Conservation (phyloP, 441 rosid species). For the Bruguiera hainesii region DNA sequence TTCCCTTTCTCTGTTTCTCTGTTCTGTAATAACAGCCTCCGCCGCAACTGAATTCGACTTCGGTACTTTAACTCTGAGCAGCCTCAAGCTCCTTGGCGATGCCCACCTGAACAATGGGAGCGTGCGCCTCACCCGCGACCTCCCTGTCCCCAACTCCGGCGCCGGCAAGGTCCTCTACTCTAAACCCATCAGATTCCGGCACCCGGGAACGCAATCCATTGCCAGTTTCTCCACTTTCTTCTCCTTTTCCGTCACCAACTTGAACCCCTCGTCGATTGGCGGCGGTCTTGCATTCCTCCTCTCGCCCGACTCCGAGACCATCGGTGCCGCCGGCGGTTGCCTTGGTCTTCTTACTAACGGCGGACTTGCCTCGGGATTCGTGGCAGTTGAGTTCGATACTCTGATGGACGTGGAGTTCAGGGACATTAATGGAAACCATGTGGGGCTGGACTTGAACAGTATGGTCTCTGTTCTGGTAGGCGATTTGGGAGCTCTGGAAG, state of each 20-base stretch:
- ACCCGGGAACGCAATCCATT: slow-evolving; percentile 40
- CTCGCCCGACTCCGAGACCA: slow-evolving; percentile 52
- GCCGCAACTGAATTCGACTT: slow-evolving; percentile 68
- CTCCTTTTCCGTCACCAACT: slow-evolving; percentile 66
- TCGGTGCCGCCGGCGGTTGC: slow-evolving; percentile 75
- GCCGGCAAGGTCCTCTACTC: slow-evolving; percentile 75
- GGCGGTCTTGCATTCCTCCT: slow-evolving; percentile 95
- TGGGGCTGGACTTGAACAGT: slow-evolving; percentile 81
- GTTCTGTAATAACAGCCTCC: slow-evolving; percentile 22
- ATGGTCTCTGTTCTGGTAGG: slow-evolving; percentile 65
- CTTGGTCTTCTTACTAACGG: slow-evolving; percentile 53
- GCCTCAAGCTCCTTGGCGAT: slow-evolving; percentile 77
- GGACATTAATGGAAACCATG: slow-evolving; percentile 90
- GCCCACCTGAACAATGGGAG: slow-evolving; percentile 84
- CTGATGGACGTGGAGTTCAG: slow-evolving; percentile 77
- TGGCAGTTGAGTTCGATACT: slow-evolving; percentile 92
- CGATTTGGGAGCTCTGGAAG: slow-evolving; percentile 57
- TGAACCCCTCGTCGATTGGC: slow-evolving; percentile 91
- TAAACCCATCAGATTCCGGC: slow-evolving; percentile 70
- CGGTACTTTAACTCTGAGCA: slow-evolving; percentile 64
- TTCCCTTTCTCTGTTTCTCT: slow-evolving; percentile 16
- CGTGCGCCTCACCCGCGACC: slow-evolving; percentile 78
- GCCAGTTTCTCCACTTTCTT: slow-evolving; percentile 81
- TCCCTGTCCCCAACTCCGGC: slow-evolving; percentile 78
- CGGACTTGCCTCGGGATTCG: slow-evolving; percentile 48